Conservation (phyloP, 2,329 filamentous ascomycete genomes). For the Zalaria obscura region DNA sequence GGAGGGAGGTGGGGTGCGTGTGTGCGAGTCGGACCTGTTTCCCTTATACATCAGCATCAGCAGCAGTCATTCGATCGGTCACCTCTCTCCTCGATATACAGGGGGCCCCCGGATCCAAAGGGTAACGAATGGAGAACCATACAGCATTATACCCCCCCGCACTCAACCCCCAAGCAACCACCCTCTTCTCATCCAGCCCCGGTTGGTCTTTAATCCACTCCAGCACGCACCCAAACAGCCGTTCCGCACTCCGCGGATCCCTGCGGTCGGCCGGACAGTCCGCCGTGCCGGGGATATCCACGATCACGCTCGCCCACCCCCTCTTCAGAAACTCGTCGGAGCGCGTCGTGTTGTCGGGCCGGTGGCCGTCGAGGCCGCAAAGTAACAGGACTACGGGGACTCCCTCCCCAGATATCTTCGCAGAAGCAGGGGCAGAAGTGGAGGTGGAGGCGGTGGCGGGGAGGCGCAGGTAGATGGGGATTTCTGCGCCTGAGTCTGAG, state of each 20-base stretch:
- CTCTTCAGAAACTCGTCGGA: conserved; percentile 47
- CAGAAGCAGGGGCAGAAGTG: too few relatives aligned
- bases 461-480: conserved; percentile 25
- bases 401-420: too few relatives aligned
- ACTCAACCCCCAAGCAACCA: conserved; percentile 52
- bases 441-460: conserved; percentile 17
- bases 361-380: conserved; percentile 48
- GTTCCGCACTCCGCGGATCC: conserved; percentile 45
- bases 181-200: conserved; percentile 40
- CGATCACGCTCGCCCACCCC: conserved; percentile 45
- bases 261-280: conserved; percentile 51
- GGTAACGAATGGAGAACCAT: neutral
- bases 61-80: too few relatives aligned
- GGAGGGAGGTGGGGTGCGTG: conserved; percentile 43
- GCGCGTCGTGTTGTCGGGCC: conserved; percentile 47
- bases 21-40: conserved; percentile 40
- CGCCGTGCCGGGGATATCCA: conserved; percentile 52
- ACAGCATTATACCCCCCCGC: conserved; percentile 56
- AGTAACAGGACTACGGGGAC: conserved; percentile 40
- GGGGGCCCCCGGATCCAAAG: neutral
- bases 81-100: too few relatives aligned
- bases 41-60: too few relatives aligned
- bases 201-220: conserved; percentile 41
- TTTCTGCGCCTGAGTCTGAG: conserved; percentile 19
- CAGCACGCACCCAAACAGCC: conserved; percentile 48